Percentiles rank a stretch among this genome's conserved stretches.
These are phyloP conservation scores for Aspergillus glaucus DNA, from an alignment of 2,329 filamentous ascomycete genomes.

Conservation along the genomic window DNA sequence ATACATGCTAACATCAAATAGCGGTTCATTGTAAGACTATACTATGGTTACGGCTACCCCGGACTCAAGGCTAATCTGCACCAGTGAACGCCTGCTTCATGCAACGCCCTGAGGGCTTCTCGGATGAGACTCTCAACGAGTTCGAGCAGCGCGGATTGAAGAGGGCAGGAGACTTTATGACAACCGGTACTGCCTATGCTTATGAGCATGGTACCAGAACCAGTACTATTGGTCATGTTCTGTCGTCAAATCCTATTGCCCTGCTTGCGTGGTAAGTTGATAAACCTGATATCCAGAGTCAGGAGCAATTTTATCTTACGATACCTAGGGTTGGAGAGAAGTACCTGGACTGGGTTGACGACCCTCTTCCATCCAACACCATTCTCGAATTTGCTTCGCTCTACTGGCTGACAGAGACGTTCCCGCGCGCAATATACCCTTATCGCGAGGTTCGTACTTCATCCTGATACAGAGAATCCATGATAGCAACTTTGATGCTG, in stretches of 20 bases:
- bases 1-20: conserved; percentile 5
- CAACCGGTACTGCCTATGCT: conserved; percentile 19
- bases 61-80: conserved; percentile 3
- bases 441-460: conserved; percentile 23
- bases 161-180: conserved; percentile 13
- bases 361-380: conserved; percentile 21
- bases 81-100: conserved; percentile 25
- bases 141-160: conserved; percentile 26
- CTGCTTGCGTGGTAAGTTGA: conserved; percentile 25
- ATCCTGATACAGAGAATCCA: background rate
- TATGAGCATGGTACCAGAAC: conserved; percentile 26
- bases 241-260: conserved; percentile 26
- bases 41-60: background rate
- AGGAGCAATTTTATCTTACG: background rate
- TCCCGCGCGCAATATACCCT: conserved; percentile 27
- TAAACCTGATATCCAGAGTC: background rate
- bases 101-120: conserved; percentile 16
- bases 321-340: conserved; percentile 34
- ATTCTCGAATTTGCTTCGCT: conserved; percentile 30
- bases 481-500: background rate
- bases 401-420: conserved; percentile 36
- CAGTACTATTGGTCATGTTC: conserved; percentile 29
- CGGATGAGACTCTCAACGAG: conserved; percentile 14
- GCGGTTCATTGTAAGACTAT: conserved; percentile 22
- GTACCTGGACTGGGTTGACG: conserved; percentile 32